Percentiles rank a stretch among this genome's conserved stretches.
These are phyloP conservation scores for Vigna angularis DNA, from an alignment of 306 rosid species.

Conservation along the genomic window DNA sequence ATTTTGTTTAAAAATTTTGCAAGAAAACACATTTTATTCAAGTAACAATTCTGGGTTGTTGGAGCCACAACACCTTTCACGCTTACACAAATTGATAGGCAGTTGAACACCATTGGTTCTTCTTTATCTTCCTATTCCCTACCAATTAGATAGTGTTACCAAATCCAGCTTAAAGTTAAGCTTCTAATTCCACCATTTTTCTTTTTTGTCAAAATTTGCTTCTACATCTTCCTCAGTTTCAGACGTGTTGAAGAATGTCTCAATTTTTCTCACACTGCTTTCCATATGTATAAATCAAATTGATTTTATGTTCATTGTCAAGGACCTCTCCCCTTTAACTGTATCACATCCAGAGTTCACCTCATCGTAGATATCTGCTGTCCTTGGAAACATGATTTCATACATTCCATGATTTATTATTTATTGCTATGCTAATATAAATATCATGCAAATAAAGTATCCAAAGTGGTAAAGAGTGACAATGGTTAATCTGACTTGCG, in stretches of 20 bases:
- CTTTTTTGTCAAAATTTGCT: neutral
- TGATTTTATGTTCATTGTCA: neutral
- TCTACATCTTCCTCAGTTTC: neutral
- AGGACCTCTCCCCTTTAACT: neutral
- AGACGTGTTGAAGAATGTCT: slow-evolving; percentile 10
- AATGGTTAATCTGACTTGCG: neutral
- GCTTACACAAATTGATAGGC: neutral
- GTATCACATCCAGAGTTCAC: neutral
- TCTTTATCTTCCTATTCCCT: neutral
- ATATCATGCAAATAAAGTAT: neutral
- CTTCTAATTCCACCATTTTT: neutral
- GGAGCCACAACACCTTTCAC: neutral
- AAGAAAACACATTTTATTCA: neutral
- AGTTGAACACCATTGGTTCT: slow-evolving; percentile 9
- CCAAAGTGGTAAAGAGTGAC: neutral
- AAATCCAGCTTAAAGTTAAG: slow-evolving; percentile 6
- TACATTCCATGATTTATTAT: neutral
- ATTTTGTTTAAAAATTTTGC: neutral
- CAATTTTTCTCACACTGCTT: neutral
- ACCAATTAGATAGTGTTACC: slow-evolving; percentile 4
- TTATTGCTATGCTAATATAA: neutral
- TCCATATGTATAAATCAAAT: slow-evolving; percentile 24
- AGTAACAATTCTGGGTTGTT: neutral
- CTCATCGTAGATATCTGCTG: neutral
- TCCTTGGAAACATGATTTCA: neutral